phyloP scores from a whole-genome alignment of 129 eudicot genomes.

The Daucus carota region DNA sequence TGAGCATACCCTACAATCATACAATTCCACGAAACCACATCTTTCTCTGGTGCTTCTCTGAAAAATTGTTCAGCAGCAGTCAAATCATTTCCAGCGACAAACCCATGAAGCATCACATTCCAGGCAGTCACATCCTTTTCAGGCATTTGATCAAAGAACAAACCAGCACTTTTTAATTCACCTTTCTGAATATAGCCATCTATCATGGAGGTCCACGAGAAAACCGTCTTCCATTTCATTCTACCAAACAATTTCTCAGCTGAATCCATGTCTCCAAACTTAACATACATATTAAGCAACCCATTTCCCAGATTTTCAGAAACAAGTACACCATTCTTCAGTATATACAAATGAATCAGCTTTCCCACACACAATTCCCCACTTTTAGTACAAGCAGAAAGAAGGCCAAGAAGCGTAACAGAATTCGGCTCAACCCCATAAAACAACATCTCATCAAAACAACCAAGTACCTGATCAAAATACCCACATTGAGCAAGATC shows the following conservation, averaged over 20 bases:
- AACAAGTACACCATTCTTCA: background rate
- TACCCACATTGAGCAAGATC: slow-evolving; percentile 11
- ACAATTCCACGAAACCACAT: slow-evolving; percentile 30
- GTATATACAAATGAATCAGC: slow-evolving; percentile 13
- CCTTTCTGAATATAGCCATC: slow-evolving; percentile 13
- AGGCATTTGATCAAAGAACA: slow-evolving; percentile 12
- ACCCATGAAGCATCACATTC: slow-evolving; percentile 18
- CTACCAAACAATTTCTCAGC: slow-evolving; percentile 12
- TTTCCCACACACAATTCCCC: slow-evolving; percentile 3
- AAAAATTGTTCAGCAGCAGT: slow-evolving; percentile 7
- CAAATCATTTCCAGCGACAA: slow-evolving; percentile 1
- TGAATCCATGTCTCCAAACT: slow-evolving; percentile 14
- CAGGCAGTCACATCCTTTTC: slow-evolving; percentile 18
- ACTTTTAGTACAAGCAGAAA: slow-evolving; percentile 4
- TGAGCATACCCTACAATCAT: slow-evolving; percentile 30
- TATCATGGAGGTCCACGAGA: slow-evolving; percentile 12
- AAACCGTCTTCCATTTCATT: slow-evolving; percentile 8
- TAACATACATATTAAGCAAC: slow-evolving; percentile 15
- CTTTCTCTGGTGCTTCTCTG: slow-evolving; percentile 16
- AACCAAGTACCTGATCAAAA: slow-evolving; percentile 3
- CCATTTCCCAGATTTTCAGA: slow-evolving; percentile 18
- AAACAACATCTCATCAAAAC: slow-evolving; percentile 3
- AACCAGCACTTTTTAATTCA: background rate
- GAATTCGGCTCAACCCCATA: slow-evolving; percentile 14
- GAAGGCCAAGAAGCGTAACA: slow-evolving; percentile 12